Conservation (phyloP, 371 early-diverging fungal species). For the Parasitella parasitica region DNA sequence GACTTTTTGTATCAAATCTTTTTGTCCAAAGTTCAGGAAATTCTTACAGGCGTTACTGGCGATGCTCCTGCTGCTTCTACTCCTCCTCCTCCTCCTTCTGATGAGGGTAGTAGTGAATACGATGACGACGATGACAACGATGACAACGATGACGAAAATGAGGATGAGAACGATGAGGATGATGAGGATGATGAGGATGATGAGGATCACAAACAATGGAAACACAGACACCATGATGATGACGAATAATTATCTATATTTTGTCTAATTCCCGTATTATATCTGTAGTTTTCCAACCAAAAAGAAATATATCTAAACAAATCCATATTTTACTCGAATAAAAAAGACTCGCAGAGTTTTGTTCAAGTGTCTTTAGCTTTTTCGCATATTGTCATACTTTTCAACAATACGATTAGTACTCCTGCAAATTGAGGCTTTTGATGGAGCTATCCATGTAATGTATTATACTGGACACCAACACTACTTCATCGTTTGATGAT, state of each 20-base stretch:
- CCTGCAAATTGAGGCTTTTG: too few relatives aligned
- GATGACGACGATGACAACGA: not conserved
- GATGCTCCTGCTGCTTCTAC: not conserved
- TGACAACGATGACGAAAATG: not conserved
- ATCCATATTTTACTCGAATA: not conserved
- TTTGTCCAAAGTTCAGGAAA: not conserved
- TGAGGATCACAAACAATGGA: not conserved
- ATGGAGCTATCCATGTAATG: too few relatives aligned
- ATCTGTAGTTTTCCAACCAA: not conserved
- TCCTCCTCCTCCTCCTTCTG: not conserved
- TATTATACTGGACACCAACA: too few relatives aligned
- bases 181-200: not conserved
- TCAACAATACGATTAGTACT: too few relatives aligned
- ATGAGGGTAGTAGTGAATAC: not conserved
- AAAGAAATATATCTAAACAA: not conserved
- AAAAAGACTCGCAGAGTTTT: not conserved
- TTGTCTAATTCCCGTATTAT: not conserved
- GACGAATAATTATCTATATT: not conserved
- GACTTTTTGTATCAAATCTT: constrained; percentile 9
- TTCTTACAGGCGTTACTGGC: not conserved
- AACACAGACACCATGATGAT: not conserved
- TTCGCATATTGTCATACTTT: too few relatives aligned
- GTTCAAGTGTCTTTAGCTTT: too few relatives aligned
- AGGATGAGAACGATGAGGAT: not conserved
- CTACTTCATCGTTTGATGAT: too few relatives aligned